These are phyloP conservation scores for Pulicaria dysenterica DNA, from an alignment of 129 eudicot species.

Conservation along the genomic window DNA sequence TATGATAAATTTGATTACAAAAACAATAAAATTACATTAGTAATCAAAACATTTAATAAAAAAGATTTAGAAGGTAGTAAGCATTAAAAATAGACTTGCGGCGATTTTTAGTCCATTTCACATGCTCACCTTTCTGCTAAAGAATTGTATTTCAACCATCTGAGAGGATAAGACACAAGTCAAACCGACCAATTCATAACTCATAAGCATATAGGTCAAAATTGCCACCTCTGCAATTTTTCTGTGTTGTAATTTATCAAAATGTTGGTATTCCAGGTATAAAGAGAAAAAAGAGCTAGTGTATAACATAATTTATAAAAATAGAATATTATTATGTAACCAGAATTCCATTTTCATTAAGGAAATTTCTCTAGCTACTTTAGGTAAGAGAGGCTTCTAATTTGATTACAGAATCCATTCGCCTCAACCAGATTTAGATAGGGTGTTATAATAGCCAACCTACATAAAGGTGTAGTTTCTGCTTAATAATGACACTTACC, in stretches of 20 bases:
- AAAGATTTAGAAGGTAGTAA: neutral
- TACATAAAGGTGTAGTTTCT: slow-evolving; percentile 26
- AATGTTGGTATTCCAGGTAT: neutral
- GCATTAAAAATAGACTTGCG: neutral
- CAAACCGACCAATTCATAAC: neutral
- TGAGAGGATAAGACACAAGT: neutral
- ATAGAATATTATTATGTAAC: slow-evolving; percentile 4
- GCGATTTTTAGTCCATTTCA: neutral
- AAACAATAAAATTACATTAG: neutral
- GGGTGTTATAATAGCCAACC: slow-evolving; percentile 23
- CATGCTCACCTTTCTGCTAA: neutral
- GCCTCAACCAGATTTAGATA: slow-evolving; percentile 10
- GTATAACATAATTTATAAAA: slow-evolving; percentile 10
- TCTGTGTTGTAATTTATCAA: slow-evolving; percentile 9
- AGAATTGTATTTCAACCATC: neutral
- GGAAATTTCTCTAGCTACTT: neutral
- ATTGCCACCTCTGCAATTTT: neutral
- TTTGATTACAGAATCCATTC: slow-evolving; percentile 8
- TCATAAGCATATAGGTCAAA: neutral
- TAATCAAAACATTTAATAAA: neutral
- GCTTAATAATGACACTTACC: slow-evolving; percentile 24
- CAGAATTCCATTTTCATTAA: neutral
- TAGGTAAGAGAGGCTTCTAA: slow-evolving; percentile 14
- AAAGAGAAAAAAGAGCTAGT: neutral
- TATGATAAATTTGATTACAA: neutral